phyloP scores from a whole-genome alignment of 805 yeast species.

The Zygosaccharomyces kombuchaensis region DNA sequence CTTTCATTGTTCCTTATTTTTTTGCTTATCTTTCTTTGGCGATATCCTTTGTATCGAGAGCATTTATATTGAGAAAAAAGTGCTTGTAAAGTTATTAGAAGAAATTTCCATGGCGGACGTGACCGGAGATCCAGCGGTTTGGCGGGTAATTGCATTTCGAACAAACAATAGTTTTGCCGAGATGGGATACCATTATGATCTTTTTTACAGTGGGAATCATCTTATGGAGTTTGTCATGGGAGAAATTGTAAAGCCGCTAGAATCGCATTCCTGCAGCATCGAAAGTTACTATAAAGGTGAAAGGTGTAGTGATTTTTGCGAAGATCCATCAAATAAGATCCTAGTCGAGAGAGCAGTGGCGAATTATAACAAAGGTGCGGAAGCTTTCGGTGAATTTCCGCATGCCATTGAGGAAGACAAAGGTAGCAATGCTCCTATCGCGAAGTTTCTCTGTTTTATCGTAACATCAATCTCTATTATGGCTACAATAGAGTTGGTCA shows the following conservation, averaged over 20 bases:
- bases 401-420: background rate
- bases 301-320: background rate
- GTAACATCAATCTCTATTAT: too few species aligned
- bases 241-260: constrained; percentile 6
- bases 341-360: background rate
- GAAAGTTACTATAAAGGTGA: background rate
- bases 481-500: too few species aligned
- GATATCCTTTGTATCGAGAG: background rate
- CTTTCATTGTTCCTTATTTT: constrained; percentile 2
- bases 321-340: constrained; percentile 1
- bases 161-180: background rate
- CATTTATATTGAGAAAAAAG: background rate
- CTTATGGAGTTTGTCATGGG: background rate
- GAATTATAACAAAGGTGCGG: constrained; percentile 1
- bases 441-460: background rate
- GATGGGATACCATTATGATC: background rate
- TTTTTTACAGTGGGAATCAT: constrained; percentile 5
- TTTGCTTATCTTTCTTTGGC: background rate
- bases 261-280: background rate
- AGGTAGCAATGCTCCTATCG: background rate
- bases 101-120: background rate
- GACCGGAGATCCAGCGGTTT: constrained; percentile 3
- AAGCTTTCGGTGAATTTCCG: background rate
- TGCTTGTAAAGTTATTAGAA: constrained; percentile 1
- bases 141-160: constrained; percentile 2